These are phyloP conservation scores for Perkinsus marinus DNA, from an alignment of 169 alveolate genomes.

Conservation along the genomic window DNA sequence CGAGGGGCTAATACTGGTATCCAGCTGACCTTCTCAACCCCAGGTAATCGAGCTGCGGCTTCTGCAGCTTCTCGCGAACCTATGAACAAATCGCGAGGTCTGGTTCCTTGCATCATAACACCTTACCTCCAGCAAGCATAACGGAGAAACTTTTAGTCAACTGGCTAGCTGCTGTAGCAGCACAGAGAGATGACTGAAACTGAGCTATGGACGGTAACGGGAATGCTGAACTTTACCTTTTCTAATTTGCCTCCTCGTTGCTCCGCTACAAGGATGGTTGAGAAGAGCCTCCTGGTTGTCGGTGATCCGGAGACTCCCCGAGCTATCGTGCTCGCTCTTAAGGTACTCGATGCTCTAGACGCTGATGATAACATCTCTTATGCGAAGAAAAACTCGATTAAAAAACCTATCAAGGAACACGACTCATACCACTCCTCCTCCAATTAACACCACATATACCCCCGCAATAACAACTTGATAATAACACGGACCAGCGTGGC, in stretches of 20 bases:
- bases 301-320: not conserved
- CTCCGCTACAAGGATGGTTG: not conserved
- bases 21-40: not conserved
- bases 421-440: not conserved
- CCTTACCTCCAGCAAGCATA: not conserved
- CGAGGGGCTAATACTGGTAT: not conserved
- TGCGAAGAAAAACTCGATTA: not conserved
- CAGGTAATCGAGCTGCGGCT: not conserved
- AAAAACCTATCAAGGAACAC: not conserved
- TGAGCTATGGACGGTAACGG: not conserved
- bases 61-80: not conserved
- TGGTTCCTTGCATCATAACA: not conserved
- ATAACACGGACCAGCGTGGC: too few species aligned
- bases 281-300: not conserved
- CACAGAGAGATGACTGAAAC: not conserved
- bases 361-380: not conserved
- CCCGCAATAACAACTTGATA: not conserved
- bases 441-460: not conserved
- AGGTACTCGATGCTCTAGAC: not conserved
- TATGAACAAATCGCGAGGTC: too few species aligned
- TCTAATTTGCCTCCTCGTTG: not conserved
- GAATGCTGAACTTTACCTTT: not conserved
- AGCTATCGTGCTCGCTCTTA: not conserved
- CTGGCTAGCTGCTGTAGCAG: not conserved
- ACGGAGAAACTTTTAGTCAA: not conserved